Evolutionary conservation across 2,329 filamentous ascomycete genomes (phyloP).

Genomic region (Ceratocystis smalleyi): DNA sequence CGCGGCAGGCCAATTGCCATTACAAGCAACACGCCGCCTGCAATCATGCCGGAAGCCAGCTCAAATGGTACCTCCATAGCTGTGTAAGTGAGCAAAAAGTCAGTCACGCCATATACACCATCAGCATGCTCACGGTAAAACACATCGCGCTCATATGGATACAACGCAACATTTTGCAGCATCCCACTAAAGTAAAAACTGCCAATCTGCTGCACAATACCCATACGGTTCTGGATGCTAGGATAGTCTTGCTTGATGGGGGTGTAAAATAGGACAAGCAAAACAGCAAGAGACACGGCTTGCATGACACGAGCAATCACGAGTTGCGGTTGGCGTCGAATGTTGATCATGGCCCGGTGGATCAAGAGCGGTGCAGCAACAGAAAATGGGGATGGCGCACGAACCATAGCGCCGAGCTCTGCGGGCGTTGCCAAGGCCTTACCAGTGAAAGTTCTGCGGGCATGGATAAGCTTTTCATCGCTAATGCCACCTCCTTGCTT

Average conservation of each 20-base stretch:
- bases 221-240: constrained; percentile 56
- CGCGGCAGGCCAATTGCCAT: constrained; percentile 51
- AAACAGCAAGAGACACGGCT: constrained; percentile 45
- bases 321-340: constrained; percentile 48
- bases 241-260: constrained; percentile 54
- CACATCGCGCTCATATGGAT: constrained; percentile 56
- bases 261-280: constrained; percentile 55
- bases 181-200: constrained; percentile 63
- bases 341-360: constrained; percentile 52
- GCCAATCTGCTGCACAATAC: constrained; percentile 56
- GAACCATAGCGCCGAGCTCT: constrained; percentile 53
- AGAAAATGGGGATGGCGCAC: constrained; percentile 44
- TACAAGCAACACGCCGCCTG: constrained; percentile 46
- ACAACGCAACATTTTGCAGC: constrained; percentile 63
- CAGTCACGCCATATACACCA: constrained; percentile 52
- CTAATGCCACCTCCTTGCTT: constrained; percentile 11
- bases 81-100: constrained; percentile 57
- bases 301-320: constrained; percentile 52
- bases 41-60: constrained; percentile 47
- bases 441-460: neutral
- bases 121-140: constrained; percentile 67
- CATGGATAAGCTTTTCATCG: neutral
- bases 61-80: constrained; percentile 59
- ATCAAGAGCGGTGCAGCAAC: constrained; percentile 52
- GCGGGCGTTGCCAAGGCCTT: constrained; percentile 47